Evolutionary conservation across 208 protist species (phyloP).

Genomic region (Crithidia acanthocephali): DNA sequence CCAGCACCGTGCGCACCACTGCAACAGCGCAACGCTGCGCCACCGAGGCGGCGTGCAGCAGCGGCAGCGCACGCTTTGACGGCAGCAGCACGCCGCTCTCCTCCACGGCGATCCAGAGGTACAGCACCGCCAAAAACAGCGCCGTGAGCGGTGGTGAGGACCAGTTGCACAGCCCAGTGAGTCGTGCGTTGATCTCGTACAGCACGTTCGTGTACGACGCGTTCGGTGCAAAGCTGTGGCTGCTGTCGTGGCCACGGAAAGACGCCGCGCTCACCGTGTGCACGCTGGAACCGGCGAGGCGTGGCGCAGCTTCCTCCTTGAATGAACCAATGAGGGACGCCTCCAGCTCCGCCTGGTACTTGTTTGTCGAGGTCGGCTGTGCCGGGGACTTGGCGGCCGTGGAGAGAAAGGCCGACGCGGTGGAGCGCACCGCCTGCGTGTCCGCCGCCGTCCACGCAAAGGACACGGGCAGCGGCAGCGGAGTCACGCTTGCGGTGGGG

Average conservation of each 20-base stretch:
- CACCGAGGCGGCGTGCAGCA: not conserved
- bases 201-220: constrained; percentile 11
- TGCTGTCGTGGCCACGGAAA: constrained; percentile 4
- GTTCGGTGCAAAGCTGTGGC: constrained; percentile 8
- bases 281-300: not conserved
- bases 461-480: not conserved
- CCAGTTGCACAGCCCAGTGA: constrained; percentile 20
- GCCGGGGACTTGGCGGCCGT: not conserved
- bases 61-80: not conserved
- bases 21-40: constrained; percentile 2
- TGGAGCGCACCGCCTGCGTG: constrained; percentile 3
- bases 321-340: not conserved
- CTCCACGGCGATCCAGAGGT: constrained; percentile 18
- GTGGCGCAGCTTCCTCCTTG: not conserved
- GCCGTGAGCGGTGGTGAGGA: constrained; percentile 9
- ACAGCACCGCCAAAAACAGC: constrained; percentile 12
- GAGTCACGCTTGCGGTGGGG: constrained; percentile 4
- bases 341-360: not conserved
- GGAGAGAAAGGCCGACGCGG: not conserved
- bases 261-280: not conserved
- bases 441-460: not conserved
- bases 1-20: constrained; percentile 16
- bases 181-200: constrained; percentile 20
- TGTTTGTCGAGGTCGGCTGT: not conserved
- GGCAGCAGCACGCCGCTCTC: not conserved